Evolutionary conservation across 2,329 filamentous ascomycete genomes (phyloP), one percentile per base, ranked within the genome.

Genomic region (Epichloe elymi): DNA sequence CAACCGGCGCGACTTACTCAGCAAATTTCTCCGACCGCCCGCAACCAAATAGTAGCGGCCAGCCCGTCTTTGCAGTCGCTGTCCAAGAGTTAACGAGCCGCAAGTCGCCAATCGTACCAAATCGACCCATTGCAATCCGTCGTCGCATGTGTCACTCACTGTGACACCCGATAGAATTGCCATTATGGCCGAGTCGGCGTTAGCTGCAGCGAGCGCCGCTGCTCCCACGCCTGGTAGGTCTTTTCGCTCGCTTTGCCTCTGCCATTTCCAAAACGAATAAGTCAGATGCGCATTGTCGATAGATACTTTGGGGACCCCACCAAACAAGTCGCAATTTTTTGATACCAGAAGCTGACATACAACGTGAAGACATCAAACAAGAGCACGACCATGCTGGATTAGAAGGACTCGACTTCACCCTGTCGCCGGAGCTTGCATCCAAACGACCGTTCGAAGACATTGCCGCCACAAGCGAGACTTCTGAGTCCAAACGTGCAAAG

Each of bases 131-230:
- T 44, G 17, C n/a, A 23, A 55, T 53, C 49, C 52, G 48, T 48
- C 46, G 52, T 48, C 56, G 55, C 55, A 58, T 60, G 58, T 39
- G 33, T 46, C 49, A 50, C 42, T 49, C 45, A 55, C 57, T 57
- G 57, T 55, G 58, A 59, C 58, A 51, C 54, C 53, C 56, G 56
- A 58, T 56, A 57, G 59, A 58, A 62, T 59, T 62, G 60, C 60
- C 64, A 68, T 57, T 57, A 70, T 70, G 67, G 67, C 66, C 62
- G 67, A 70, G 63, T 60, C 66, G 58, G 66, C 65, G 58, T 67
- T 65, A 59, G 60, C 64, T 57, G 60, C 65, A 53, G 59, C 61
- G 57, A 61, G 58, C 59, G 63, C 59, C 56, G 61, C 61, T 56
- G 59, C 63, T 58, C 64, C 64, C 49, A 59, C 65, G 39, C 56